These are phyloP conservation scores for Amanita muscaria DNA, from an alignment of 768 basidiomycete species.

Conservation along the genomic window DNA sequence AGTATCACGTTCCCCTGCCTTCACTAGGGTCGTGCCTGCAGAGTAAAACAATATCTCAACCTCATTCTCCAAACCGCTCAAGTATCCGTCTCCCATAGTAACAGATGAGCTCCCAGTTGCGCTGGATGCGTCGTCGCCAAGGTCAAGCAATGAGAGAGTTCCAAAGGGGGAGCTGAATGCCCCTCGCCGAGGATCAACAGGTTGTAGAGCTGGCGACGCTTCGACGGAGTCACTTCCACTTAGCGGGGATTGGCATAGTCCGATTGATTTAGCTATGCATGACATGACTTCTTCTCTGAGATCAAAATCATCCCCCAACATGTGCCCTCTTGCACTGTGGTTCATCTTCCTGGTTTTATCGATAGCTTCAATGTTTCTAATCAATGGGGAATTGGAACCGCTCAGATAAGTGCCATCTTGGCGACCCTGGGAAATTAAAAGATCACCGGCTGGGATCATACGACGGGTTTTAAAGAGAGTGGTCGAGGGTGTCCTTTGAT, in stretches of 20 bases:
- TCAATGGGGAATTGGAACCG: conserved; percentile 41
- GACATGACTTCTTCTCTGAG: conserved; percentile 96
- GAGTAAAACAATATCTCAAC: conserved; percentile 93
- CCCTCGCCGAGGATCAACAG: conserved; percentile 32
- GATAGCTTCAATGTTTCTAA: conserved; percentile 24
- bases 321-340: conserved; percentile 14
- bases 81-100: conserved; percentile 43
- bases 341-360: conserved; percentile 17
- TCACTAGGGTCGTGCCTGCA: conserved; percentile 77
- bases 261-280: conserved; percentile 95
- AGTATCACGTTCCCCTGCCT: conserved; percentile 83
- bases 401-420: conserved; percentile 45
- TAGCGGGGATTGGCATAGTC: conserved; percentile 79
- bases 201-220: conserved; percentile 53
- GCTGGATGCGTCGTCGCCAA: conserved; percentile 62
- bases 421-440: conserved; percentile 49
- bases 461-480: conserved; percentile 35
- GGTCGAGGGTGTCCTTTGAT: conserved; percentile 10
- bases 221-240: conserved; percentile 60
- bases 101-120: conserved; percentile 52
- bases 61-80: conserved; percentile 88
- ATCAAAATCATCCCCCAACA: conserved; percentile 71
- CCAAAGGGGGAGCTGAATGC: conserved; percentile 60
- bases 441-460: conserved; percentile 69
- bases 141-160: conserved; percentile 63